Conservation (phyloP, 1,139 yeast genomes). For the Pichia sp. region DNA sequence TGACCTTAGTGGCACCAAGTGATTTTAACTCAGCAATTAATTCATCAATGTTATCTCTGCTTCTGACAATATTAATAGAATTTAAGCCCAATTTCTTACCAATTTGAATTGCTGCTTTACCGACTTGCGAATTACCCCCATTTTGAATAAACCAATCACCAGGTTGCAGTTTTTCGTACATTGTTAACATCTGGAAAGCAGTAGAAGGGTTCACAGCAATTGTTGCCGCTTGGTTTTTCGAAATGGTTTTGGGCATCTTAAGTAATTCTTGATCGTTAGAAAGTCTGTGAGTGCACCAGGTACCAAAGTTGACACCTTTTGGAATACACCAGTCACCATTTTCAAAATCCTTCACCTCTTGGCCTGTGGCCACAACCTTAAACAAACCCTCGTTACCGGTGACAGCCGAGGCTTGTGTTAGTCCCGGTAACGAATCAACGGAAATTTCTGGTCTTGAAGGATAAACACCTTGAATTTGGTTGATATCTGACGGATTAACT, state of each 20-base stretch:
- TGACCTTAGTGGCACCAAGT: conserved; percentile 81
- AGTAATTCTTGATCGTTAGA: conserved; percentile 43
- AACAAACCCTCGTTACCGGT: conserved; percentile 95
- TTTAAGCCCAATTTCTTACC: conserved; percentile 72
- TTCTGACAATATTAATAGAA: conserved; percentile 82
- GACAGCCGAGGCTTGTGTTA: conserved; percentile 53
- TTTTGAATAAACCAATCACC: conserved; percentile 96
- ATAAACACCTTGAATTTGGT: conserved; percentile 89
- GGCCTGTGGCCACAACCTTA: conserved; percentile 72
- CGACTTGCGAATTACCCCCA: conserved; percentile 95
- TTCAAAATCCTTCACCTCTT: conserved; percentile 35
- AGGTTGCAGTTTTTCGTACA: conserved; percentile 41
- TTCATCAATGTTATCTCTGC: conserved; percentile 65
- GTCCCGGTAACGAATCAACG: conserved; percentile 39
- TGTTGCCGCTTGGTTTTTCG: conserved; percentile 74
- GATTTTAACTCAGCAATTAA: conserved; percentile 47
- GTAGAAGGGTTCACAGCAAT: conserved; percentile 87
- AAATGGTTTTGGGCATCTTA: conserved; percentile 38
- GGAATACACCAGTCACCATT: conserved; percentile 93
- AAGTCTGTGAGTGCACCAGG: conserved; percentile 86
- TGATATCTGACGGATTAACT: conserved; percentile 85
- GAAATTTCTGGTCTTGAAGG: conserved; percentile 72
- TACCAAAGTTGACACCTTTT: conserved; percentile 74
- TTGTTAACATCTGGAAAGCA: conserved; percentile 81
- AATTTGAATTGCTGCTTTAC: conserved; percentile 87